phyloP scores from a whole-genome alignment of 1,284 basidiomycete species.

The Pisolithus thermaeus region DNA sequence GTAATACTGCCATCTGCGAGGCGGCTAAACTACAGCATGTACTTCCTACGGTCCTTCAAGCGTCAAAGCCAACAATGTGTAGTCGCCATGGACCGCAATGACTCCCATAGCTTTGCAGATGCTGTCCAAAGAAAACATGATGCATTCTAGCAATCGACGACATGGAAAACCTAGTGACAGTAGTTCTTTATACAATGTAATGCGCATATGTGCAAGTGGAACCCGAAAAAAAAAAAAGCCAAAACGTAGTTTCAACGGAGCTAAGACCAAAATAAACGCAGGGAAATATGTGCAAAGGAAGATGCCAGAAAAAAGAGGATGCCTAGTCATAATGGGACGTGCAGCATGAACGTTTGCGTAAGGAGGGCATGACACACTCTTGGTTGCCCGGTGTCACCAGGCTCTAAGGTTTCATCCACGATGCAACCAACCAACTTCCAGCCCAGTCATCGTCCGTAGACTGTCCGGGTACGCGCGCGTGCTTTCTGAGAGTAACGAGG shows the following conservation, averaged over 20 bases:
- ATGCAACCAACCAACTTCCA: slow-evolving; percentile 74
- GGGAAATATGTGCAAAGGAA: not conserved
- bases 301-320: not conserved
- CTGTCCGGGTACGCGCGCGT: slow-evolving; percentile 67
- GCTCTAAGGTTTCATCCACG: slow-evolving; percentile 12
- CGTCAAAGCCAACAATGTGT: too few relatives aligned
- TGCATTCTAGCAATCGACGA: not conserved
- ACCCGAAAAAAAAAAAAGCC: not conserved
- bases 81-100: too few relatives aligned
- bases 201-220: not conserved
- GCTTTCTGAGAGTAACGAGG: slow-evolving; percentile 63
- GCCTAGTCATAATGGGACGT: not conserved
- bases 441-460: slow-evolving; percentile 68
- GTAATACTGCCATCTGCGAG: too few relatives aligned
- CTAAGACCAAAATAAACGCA: not conserved
- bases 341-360: too few relatives aligned
- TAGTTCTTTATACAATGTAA: not conserved
- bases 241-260: not conserved
- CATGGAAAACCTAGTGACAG: not conserved
- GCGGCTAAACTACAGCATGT: too few relatives aligned
- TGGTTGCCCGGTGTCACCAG: not conserved
- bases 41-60: too few relatives aligned
- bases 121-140: not conserved
- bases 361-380: too few relatives aligned
- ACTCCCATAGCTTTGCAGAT: too few relatives aligned